Evolutionary conservation across 169 alveolate genomes (phyloP), one percentile per base, ranked within the genome.

Genomic region (Plasmodium coatneyi): DNA sequence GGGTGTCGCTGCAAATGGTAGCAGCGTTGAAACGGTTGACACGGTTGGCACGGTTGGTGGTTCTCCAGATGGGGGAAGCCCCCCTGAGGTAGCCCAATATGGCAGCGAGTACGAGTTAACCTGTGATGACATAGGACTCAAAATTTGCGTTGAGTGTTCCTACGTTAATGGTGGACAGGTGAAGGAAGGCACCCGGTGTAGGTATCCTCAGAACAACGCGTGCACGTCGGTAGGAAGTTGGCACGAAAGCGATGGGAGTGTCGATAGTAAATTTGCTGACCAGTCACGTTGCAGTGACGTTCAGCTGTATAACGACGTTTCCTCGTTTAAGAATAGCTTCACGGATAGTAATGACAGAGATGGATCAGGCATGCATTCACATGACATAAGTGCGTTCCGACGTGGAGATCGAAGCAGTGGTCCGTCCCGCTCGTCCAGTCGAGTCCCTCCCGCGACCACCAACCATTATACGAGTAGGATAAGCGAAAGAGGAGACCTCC

Each of bases 131-230:
- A 84, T 84, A 28, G 93, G 93, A 52, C 60, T 78, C 3, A 84
- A 84, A 76, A 84, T 84, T 74, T 84, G 16, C 34, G 93, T 84
- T 6, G 93, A 84, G 28, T 84, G 93, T 16, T 74, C 93, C 5
- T 84, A 78, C 43, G 36, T 84, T 16, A 84, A 30, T 19, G 41
- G 14, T 25, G 93, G 41, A 3, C 86, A 28, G 16, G 16, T 76
- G 32, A 36, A 19, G 32, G 36, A 14, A 1, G 80, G 22, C 2
- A 74, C 80, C 54, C 12, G 76, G 28, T 32, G 80, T 25, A 52
- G 19, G 32, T 36, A 34, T 32, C 76, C 39, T 7, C 5, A 19
- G 36, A 83, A 83, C 34, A 36, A 2, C n/a, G 34, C 70, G 12
- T 36, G 5, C 10, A 84, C 56, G 16, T 22, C 82, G 1, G 12